Percentiles rank a stretch among this genome's conserved stretches.
Evolutionary conservation across 1,139 yeast genomes (phyloP).

Genomic region (Sugiyamaella grinbergsii): DNA sequence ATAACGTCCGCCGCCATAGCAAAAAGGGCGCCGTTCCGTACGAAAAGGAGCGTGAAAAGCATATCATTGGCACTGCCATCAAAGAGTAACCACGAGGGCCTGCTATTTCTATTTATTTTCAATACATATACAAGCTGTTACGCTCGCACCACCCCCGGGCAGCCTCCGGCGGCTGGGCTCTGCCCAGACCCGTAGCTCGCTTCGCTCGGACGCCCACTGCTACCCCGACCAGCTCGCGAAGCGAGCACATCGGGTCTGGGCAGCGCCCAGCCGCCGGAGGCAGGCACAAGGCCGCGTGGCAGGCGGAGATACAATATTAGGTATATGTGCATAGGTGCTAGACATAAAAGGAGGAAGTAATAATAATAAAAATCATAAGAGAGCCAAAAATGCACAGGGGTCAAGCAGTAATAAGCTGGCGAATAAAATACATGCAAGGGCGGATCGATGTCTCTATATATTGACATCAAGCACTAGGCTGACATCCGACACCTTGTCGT

Average conservation of each 20-base stretch:
- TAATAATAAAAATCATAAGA: constrained; percentile 6
- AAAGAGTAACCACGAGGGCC: constrained; percentile 42
- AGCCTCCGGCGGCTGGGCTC: constrained; percentile 12
- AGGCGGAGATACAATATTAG: neutral
- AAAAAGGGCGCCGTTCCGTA: constrained; percentile 66
- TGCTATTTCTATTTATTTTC: too few relatives aligned
- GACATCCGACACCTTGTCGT: constrained; percentile 69
- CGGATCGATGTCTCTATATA: constrained; percentile 12
- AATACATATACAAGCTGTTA: neutral
- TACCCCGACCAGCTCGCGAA: neutral
- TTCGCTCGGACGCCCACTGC: neutral
- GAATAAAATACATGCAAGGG: constrained; percentile 11
- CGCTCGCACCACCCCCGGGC: neutral
- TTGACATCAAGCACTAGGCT: constrained; percentile 31
- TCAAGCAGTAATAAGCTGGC: neutral
- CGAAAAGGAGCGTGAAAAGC: constrained; percentile 71
- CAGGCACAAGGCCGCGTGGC: neutral
- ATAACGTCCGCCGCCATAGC: constrained; percentile 76
- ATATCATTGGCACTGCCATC: constrained; percentile 79
- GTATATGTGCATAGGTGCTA: neutral
- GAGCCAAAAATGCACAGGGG: constrained; percentile 3
- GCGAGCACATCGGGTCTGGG: neutral
- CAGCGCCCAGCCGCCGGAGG: constrained; percentile 5
- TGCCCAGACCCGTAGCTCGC: constrained; percentile 2
- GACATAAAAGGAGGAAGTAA: neutral